Conservation (phyloP, 83 land plant species). For the Thuja plicata region DNA sequence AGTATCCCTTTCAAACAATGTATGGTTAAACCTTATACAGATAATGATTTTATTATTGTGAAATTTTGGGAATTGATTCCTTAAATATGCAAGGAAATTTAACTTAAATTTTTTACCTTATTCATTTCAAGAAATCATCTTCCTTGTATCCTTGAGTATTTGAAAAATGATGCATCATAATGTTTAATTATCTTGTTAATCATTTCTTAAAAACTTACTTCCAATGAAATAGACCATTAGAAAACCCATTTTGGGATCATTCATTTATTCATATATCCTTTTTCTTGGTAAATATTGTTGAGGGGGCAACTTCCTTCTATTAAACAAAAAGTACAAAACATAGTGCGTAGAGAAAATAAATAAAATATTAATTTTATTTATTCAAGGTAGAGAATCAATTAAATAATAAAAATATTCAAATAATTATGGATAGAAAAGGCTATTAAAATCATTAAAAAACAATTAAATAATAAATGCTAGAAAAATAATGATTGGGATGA, state of each 20-base stretch:
- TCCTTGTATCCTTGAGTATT: background rate
- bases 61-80: background rate
- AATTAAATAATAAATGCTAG: too few species aligned
- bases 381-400: too few species aligned
- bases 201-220: background rate
- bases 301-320: too few species aligned
- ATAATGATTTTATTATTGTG: background rate
- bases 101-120: background rate
- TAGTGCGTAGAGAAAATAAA: too few species aligned
- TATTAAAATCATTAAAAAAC: too few species aligned
- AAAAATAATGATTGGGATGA: too few species aligned
- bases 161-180: background rate
- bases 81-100: background rate
- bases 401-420: too few species aligned
- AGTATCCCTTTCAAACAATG: background rate
- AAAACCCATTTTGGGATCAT: background rate
- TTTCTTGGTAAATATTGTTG: too few species aligned
- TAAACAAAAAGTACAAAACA: too few species aligned
- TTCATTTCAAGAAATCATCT: background rate
- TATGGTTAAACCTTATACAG: background rate
- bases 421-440: too few species aligned
- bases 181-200: background rate
- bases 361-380: too few species aligned
- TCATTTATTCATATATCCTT: too few species aligned
- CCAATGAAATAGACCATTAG: background rate